Evolutionary conservation across 2,329 filamentous ascomycete genomes (phyloP), one percentile per base, ranked within the genome.

Genomic region (Botryotinia calthae): DNA sequence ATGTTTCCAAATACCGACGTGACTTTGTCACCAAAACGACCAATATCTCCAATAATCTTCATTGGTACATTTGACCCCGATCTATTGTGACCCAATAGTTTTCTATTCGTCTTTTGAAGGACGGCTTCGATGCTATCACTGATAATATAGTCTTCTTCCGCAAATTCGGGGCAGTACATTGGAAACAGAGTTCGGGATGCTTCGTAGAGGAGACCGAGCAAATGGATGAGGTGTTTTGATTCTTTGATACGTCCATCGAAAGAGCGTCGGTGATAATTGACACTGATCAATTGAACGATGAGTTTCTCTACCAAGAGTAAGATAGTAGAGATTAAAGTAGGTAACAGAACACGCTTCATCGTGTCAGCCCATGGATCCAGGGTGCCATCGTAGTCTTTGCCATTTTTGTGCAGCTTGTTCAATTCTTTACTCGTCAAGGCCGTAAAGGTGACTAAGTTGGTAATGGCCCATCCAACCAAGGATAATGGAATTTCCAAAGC

Each of bases 1-100:
- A 98, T 89, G 79, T 97, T 96, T 37, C 96, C 96, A 81, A 98
- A 97, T 0, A 91, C 93, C 2, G 94, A 95, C 0, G 95, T 97
- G 75, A 98, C 90, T 83, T 97, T 97, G 85, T 97, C 95, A 79
- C 95, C 95, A 71, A 97, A 86, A 34, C 94, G 90, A 58, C 93
- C 92, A 68, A 94, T 90, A 72, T 91, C 90, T 25, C 80, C 81
- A 67, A 98, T 90, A 25, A 98, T 82, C 75, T 89, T 90, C 86
- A 97, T 90, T 0, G 95, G 95, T 2, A 92, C 93, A 9, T 87
- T 89, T 12, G 90, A 89, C 62, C 91, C 92, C 4, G 86, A 87
- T 73, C 76, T 51, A 83, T 84, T 40, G 81, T 82, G 80, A 86
- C 81, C 82, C 42, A 71, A 18, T 65, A 72, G 76, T 72, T 76